Percentiles rank a stretch among this genome's conserved stretches.
These are phyloP conservation scores for Colletotrichum simmondsii DNA, from an alignment of 2,329 filamentous ascomycete genomes.

Conservation along the genomic window DNA sequence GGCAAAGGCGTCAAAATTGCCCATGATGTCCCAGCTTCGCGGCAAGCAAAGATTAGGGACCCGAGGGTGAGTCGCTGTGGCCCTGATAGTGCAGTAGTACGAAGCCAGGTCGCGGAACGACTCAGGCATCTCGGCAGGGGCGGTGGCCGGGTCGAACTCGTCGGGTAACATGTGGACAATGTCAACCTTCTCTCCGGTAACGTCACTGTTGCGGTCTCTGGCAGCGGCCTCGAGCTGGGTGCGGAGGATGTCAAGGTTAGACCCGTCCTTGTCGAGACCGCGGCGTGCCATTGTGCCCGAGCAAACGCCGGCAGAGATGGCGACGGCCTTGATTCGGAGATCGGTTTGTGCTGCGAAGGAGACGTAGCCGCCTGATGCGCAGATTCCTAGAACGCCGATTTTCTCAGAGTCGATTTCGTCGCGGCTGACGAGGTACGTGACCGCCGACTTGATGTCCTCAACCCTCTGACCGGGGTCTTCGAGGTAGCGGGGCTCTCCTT, in stretches of 20 bases:
- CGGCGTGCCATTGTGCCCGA: background rate
- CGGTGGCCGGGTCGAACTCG: background rate
- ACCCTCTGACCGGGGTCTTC: background rate
- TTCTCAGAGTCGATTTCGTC: background rate
- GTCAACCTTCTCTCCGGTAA: background rate
- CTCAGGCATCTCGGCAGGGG: background rate
- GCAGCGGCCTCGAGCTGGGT: background rate
- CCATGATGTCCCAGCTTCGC: background rate
- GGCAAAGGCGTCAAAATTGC: background rate
- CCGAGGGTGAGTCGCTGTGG: background rate
- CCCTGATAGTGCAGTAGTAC: background rate
- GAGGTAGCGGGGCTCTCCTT: background rate
- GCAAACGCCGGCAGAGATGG: background rate
- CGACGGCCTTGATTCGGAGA: background rate
- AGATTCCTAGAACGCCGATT: background rate
- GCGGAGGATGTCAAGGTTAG: background rate
- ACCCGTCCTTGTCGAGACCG: background rate
- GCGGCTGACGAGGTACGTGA: background rate
- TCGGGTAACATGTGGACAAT: background rate
- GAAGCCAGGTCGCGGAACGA: background rate
- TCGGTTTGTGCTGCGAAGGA: background rate
- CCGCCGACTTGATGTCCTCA: background rate
- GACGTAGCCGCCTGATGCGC: background rate
- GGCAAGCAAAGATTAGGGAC: background rate
- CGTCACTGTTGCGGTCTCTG: background rate